phyloP scores from a whole-genome alignment of 768 basidiomycete genomes.

The Tubosaeta brunneosetosa region DNA sequence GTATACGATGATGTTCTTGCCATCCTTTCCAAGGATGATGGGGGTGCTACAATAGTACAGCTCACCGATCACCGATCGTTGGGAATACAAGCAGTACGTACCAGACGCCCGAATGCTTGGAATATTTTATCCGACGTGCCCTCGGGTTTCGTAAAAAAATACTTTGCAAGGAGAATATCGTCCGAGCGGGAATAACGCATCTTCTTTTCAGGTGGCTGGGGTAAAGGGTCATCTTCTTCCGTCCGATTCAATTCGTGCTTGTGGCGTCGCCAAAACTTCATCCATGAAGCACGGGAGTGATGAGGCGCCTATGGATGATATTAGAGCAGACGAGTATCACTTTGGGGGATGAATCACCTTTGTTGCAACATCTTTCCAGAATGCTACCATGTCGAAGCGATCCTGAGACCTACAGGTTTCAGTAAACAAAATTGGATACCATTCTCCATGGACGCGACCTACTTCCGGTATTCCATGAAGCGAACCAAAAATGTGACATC shows the following conservation, averaged over 20 bases:
- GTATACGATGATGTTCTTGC: conserved; percentile 89
- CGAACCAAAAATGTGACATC: conserved; percentile 73
- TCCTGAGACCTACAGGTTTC: conserved; percentile 44
- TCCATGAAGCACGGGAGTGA: conserved; percentile 89
- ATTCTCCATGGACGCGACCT: conserved; percentile 19
- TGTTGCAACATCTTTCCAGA: conserved; percentile 72
- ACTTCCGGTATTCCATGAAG: conserved; percentile 77
- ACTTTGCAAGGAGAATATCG: conserved; percentile 73
- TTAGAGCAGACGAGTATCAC: conserved; percentile 1
- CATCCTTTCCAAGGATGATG: conserved; percentile 94
- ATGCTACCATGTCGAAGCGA: conserved; percentile 67
- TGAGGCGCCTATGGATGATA: conserved; percentile 63
- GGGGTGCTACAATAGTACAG: conserved; percentile 51
- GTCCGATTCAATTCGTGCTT: conserved; percentile 73
- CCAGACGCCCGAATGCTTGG: conserved; percentile 70
- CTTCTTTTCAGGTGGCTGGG: conserved; percentile 79
- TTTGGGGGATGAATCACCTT: conserved; percentile 41
- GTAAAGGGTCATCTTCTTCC: conserved; percentile 66
- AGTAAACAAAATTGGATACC: conserved; percentile 1
- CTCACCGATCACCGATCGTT: neutral
- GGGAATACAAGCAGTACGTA: conserved; percentile 30
- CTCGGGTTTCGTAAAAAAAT: conserved; percentile 67
- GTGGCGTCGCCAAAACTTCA: conserved; percentile 89
- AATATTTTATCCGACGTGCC: conserved; percentile 84
- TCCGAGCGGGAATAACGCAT: conserved; percentile 80